phyloP scores from a whole-genome alignment of 179 eudicot genomes.

The Gypsophila paniculata region DNA sequence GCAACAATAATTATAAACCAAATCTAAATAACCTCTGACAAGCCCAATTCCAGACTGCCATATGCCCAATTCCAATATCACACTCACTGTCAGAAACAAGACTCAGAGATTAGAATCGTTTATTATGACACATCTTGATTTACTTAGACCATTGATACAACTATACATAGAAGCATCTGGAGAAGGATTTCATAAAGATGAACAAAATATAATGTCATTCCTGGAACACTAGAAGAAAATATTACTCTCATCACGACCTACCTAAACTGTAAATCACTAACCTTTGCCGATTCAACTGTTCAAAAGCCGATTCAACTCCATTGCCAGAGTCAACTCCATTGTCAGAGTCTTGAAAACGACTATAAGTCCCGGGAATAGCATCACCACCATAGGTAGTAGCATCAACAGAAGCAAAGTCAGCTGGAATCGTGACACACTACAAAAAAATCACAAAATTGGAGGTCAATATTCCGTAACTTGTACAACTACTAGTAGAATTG shows the following conservation, averaged over 20 bases:
- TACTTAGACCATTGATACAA: not conserved
- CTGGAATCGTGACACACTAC: conserved; percentile 53
- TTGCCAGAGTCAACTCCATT: conserved; percentile 30
- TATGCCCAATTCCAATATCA: not conserved
- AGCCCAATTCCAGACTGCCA: not conserved
- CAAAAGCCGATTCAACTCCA: conserved; percentile 22
- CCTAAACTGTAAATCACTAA: conserved; percentile 3
- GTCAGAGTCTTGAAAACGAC: conserved; percentile 23
- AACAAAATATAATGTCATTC: not conserved
- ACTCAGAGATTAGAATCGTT: not conserved
- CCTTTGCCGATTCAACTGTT: conserved; percentile 25
- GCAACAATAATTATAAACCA: not conserved
- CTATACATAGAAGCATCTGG: not conserved
- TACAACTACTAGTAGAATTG: not conserved
- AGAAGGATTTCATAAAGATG: not conserved
- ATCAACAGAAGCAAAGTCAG: conserved; percentile 32
- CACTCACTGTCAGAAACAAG: not conserved
- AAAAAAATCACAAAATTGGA: conserved; percentile 13
- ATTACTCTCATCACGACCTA: not conserved
- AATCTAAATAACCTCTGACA: not conserved
- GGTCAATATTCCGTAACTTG: not conserved
- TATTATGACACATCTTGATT: not conserved
- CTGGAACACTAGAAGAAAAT: conserved; percentile 1
- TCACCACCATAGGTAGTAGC: conserved; percentile 33
- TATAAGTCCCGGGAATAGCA: conserved; percentile 27